Evolutionary conservation across 768 basidiomycete species (phyloP).

Genomic region (Serpula lacrymans): DNA sequence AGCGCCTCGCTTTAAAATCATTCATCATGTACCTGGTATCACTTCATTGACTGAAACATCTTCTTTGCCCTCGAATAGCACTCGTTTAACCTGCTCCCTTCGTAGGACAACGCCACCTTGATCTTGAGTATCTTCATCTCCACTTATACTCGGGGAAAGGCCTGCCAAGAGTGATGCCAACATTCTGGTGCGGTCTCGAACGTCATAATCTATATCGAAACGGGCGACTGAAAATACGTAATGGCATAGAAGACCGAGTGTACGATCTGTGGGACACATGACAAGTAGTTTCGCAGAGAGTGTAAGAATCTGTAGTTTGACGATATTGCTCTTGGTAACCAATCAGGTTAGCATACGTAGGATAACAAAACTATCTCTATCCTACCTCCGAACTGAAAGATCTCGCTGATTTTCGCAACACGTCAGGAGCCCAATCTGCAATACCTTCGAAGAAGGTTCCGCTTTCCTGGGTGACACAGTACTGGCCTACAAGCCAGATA

Average conservation of each 20-base stretch:
- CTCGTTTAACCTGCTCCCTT: slow-evolving; percentile 74
- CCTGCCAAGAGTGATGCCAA: slow-evolving; percentile 66
- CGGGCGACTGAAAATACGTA: slow-evolving; percentile 83
- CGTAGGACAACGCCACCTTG: slow-evolving; percentile 74
- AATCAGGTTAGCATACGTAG: slow-evolving; percentile 1
- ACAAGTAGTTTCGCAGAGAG: slow-evolving; percentile 85
- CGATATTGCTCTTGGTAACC: slow-evolving; percentile 46
- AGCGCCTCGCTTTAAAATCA: not conserved
- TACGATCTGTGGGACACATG: slow-evolving; percentile 52
- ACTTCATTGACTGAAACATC: slow-evolving; percentile 40
- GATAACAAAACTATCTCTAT: slow-evolving; percentile 1
- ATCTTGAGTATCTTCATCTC: slow-evolving; percentile 40
- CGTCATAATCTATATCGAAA: slow-evolving; percentile 87
- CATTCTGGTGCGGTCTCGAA: slow-evolving; percentile 87
- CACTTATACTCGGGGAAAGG: slow-evolving; percentile 35
- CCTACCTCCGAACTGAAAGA: slow-evolving; percentile 69
- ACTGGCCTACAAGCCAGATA: slow-evolving; percentile 92
- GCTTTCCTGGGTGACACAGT: slow-evolving; percentile 43
- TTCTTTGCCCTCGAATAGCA: slow-evolving; percentile 76
- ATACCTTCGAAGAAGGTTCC: slow-evolving; percentile 49
- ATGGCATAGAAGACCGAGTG: slow-evolving; percentile 51
- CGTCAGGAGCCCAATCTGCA: slow-evolving; percentile 83
- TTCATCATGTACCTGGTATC: slow-evolving; percentile 26
- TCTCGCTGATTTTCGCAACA: slow-evolving; percentile 76
- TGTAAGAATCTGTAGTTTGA: slow-evolving; percentile 82